A percentile compares a stretch with the other conserved stretches of the same genome.
Conservation (phyloP, 176 grass and related monocot genomes). For the Eleusine coracana region DNA sequence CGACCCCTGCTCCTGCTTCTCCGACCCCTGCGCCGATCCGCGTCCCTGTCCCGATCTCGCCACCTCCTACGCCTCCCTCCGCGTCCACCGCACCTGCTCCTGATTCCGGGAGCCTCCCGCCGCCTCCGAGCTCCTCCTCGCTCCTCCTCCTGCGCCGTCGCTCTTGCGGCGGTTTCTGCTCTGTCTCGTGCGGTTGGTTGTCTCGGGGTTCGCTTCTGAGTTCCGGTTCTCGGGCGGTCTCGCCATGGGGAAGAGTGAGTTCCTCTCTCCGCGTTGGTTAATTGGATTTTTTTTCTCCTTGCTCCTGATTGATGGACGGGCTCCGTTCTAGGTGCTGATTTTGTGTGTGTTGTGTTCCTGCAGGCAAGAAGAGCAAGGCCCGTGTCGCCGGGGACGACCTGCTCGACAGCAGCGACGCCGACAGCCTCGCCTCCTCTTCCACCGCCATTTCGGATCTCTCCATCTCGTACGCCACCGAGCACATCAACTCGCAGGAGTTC, state of each 20-base stretch:
- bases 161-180: background rate
- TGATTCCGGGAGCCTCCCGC: constrained; percentile 3
- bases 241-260: constrained; percentile 60
- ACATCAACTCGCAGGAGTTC: constrained; percentile 80
- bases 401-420: constrained; percentile 86
- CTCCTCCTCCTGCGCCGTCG: background rate
- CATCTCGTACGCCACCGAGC: constrained; percentile 65
- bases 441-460: constrained; percentile 53
- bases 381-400: constrained; percentile 60
- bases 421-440: constrained; percentile 72
- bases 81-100: constrained; percentile 51
- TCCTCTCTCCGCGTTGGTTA: background rate
- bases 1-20: constrained; percentile 41
- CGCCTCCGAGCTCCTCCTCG: background rate
- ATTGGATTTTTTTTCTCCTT: background rate
- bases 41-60: constrained; percentile 34
- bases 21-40: constrained; percentile 36
- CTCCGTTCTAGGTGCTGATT: constrained; percentile 13
- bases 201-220: background rate
- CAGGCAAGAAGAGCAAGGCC: constrained; percentile 54
- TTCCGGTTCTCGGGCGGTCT: constrained; percentile 10
- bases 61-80: constrained; percentile 9
- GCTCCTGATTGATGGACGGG: background rate
- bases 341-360: background rate
- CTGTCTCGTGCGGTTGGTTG: background rate